A percentile compares a stretch with the other conserved stretches of the same genome.
phyloP scores from a whole-genome alignment of 2,329 filamentous ascomycete genomes.

The Podosphaera fusca region DNA sequence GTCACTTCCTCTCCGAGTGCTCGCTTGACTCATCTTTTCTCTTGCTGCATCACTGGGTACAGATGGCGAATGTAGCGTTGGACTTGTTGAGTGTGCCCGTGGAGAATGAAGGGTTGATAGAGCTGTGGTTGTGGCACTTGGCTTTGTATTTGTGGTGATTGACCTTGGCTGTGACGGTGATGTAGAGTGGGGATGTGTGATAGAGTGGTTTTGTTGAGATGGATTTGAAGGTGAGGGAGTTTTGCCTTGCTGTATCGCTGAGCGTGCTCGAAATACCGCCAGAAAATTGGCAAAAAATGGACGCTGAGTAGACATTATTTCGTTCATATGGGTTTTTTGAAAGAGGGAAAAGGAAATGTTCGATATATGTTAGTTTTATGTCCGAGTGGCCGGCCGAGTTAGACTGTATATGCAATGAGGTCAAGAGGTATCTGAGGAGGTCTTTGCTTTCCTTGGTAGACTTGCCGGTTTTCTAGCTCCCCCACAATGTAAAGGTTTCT shows the following conservation, averaged over 20 bases:
- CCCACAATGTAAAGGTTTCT: too few relatives aligned
- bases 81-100: constrained; percentile 11
- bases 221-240: constrained; percentile 7
- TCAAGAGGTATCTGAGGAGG: too few relatives aligned
- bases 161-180: constrained; percentile 13
- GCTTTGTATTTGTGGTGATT: constrained; percentile 12
- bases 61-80: constrained; percentile 8
- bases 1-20: constrained; percentile 36
- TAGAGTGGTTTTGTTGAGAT: constrained; percentile 2
- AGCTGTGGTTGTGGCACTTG: constrained; percentile 11
- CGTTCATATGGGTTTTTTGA: not conserved
- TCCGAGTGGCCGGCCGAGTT: too few relatives aligned
- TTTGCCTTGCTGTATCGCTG: constrained; percentile 11
- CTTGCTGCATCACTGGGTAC: constrained; percentile 1
- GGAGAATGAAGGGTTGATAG: constrained; percentile 13
- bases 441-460: too few relatives aligned
- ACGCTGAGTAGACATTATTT: constrained; percentile 13
- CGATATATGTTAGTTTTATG: too few relatives aligned
- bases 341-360: too few relatives aligned
- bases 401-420: too few relatives aligned
- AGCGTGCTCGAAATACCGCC: constrained; percentile 15
- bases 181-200: constrained; percentile 2
- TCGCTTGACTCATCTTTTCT: constrained; percentile 6
- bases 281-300: constrained; percentile 17
- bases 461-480: too few relatives aligned